Base-by-base conservation (phyloP, 352 stramenopile genomes). In the Phytophthora pisi region DNA sequence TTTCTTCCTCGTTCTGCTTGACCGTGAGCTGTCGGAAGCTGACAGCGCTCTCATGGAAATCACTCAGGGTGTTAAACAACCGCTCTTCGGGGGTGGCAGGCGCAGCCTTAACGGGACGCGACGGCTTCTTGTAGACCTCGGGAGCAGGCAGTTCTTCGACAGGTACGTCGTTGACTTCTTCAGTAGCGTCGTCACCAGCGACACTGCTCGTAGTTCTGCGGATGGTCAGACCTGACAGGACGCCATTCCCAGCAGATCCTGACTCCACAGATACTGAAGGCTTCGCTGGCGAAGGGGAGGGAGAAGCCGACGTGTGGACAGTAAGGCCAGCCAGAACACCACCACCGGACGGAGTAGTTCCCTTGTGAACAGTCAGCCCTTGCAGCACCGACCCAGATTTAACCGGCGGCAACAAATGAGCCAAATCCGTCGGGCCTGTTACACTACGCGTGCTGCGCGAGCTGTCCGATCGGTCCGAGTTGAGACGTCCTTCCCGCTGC, bases 1-100 rank as follows among this genome's bases (percentile, higher is more conserved):
- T 84, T 50, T 94, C 88, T 15, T 94, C 84, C 47, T 91, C 84
- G 28, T 88, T 89, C 34, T 92, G 81, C 74, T 91, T 86, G 4
- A 85, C 63, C 3, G 81, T 75, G 13, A 72, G 80, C 38, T 90
- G 65, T 2, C 84, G 77, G 60, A 95, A 95, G 53, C 70, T 87
- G 9, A 89, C 67, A 6, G 86, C 81, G 59, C 84, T 91, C 23
- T 77, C 82, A 61, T 93, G 78, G 53, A 93, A 94, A 64, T 94
- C 88, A 10, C 78, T 79, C 6, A 93, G 68, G 26, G 87, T 91
- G 34, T 77, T 79, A 23, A 90, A 74, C 28, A 96, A 52, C 7
- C 82, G 82, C 30, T 92, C 81, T 59, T 92, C 84, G 0, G 86
- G 84, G 2, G 88, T 92, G 2, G 64, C 55, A 40, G 78, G 77